A percentile compares a stretch with the other conserved stretches of the same genome.
phyloP scores from a whole-genome alignment of 176 grass and related monocot genomes.

The Lolium multiflorum region DNA sequence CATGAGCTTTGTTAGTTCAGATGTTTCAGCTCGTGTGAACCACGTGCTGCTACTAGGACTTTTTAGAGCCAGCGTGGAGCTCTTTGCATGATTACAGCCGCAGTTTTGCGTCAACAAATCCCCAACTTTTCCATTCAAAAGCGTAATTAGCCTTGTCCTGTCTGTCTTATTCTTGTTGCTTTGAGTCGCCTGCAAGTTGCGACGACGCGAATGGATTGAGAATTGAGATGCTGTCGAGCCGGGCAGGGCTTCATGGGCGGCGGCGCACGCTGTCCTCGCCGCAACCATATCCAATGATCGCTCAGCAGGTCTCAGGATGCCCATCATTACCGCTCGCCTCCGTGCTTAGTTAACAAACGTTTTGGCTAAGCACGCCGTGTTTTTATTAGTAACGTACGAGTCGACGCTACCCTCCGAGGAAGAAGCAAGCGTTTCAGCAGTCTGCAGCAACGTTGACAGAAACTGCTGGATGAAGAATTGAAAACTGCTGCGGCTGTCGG shows the following conservation, averaged over 20 bases:
- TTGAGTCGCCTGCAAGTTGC: constrained; percentile 5
- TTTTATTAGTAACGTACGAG: not conserved
- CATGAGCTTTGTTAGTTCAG: not conserved
- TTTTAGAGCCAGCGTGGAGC: constrained; percentile 25
- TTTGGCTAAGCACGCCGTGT: constrained; percentile 3
- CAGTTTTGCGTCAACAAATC: constrained; percentile 38
- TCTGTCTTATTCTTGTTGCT: not conserved
- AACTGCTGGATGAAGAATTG: not conserved
- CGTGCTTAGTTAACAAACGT: constrained; percentile 29
- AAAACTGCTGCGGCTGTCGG: constrained; percentile 20
- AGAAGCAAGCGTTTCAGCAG: not conserved
- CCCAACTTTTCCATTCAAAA: constrained; percentile 14
- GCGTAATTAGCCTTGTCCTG: constrained; percentile 35
- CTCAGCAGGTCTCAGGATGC: not conserved
- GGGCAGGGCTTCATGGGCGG: constrained; percentile 37
- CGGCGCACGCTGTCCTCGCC: constrained; percentile 40
- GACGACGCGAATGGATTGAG: not conserved
- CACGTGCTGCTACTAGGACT: not conserved
- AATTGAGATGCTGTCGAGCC: constrained; percentile 43
- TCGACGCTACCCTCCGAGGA: not conserved
- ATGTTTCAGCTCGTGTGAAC: not conserved
- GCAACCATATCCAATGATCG: constrained; percentile 38
- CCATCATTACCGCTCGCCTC: constrained; percentile 21
- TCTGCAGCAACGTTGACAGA: not conserved
- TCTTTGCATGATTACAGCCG: constrained; percentile 52